Conservation (phyloP, 192 early-diverging fungal genomes). For the Backusella luteola region DNA sequence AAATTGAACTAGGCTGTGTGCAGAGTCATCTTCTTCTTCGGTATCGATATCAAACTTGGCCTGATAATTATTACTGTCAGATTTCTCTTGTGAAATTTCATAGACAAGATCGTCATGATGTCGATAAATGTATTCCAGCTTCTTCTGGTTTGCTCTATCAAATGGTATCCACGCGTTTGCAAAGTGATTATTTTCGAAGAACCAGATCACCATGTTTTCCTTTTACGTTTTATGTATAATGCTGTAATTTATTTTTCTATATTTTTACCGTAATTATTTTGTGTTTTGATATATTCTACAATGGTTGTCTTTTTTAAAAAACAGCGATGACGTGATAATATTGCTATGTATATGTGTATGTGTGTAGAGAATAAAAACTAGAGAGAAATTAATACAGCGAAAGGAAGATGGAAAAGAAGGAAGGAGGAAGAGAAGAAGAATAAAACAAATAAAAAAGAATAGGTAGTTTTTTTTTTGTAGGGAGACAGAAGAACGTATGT, state of each 20-base stretch:
- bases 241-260: background rate
- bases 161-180: conserved; percentile 19
- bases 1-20: background rate
- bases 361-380: background rate
- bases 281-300: background rate
- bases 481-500: background rate
- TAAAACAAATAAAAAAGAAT: background rate
- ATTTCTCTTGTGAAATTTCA: background rate
- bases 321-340: background rate
- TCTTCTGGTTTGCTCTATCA: conserved; percentile 20
- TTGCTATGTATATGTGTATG: background rate
- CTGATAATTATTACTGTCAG: background rate
- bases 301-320: background rate
- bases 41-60: conserved; percentile 1
- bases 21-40: conserved; percentile 18
- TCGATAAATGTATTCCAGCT: conserved; percentile 19
- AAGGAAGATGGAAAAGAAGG: background rate
- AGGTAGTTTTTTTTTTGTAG: background rate
- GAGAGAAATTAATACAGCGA: background rate
- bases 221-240: background rate
- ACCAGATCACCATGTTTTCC: conserved; percentile 17
- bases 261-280: background rate
- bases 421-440: background rate
- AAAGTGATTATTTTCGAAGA: conserved; percentile 21
- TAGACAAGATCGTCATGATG: conserved; percentile 17